phyloP scores from a whole-genome alignment of 768 basidiomycete species.

The Termitomyces bulborhizus region DNA sequence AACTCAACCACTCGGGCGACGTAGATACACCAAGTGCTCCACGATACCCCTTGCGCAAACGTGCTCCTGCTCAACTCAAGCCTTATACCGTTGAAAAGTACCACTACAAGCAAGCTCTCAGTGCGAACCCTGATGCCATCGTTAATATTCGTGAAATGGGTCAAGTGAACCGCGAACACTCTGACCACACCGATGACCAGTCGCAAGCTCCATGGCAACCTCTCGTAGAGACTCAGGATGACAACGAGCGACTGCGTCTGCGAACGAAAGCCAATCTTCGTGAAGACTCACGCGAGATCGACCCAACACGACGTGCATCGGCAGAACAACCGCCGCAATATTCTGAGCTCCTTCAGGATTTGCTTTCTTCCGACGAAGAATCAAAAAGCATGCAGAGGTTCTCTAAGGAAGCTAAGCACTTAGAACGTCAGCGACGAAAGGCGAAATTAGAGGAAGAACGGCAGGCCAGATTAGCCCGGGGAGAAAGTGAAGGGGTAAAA shows the following conservation, averaged over 20 bases:
- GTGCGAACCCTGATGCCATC: conserved; percentile 60
- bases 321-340: conserved; percentile 16
- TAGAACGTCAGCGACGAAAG: conserved; percentile 3
- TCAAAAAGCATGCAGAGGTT: conserved; percentile 22
- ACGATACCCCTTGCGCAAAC: conserved; percentile 51
- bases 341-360: conserved; percentile 29
- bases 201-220: conserved; percentile 18
- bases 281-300: not conserved
- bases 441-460: not conserved
- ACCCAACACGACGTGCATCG: not conserved
- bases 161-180: conserved; percentile 18
- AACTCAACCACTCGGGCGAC: not conserved
- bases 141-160: conserved; percentile 40
- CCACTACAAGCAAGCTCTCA: conserved; percentile 46
- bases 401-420: conserved; percentile 25
- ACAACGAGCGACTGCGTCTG: conserved; percentile 2
- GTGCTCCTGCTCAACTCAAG: conserved; percentile 49
- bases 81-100: conserved; percentile 57
- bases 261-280: not conserved
- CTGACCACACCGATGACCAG: conserved; percentile 23
- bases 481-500: conserved; percentile 12
- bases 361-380: conserved; percentile 37
- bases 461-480: not conserved
- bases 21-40: conserved; percentile 9
- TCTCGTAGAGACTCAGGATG: conserved; percentile 18